phyloP scores from a whole-genome alignment of 768 basidiomycete species.

The Pulveroboletus frians region DNA sequence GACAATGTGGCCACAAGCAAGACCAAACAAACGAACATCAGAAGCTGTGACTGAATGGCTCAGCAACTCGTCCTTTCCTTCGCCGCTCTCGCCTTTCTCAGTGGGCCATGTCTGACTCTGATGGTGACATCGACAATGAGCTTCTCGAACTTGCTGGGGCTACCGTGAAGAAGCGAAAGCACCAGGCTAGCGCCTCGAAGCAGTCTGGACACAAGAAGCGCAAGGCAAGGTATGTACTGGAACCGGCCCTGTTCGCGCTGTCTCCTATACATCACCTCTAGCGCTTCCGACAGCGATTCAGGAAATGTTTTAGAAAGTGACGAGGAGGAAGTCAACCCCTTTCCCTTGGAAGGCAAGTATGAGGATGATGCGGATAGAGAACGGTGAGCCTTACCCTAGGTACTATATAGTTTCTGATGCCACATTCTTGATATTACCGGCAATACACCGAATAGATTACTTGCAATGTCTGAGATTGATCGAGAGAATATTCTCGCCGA shows the following conservation, averaged over 20 bases:
- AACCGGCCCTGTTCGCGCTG: background rate
- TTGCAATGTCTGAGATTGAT: constrained; percentile 79
- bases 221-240: constrained; percentile 58
- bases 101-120: constrained; percentile 44
- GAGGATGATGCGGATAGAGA: constrained; percentile 78
- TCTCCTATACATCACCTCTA: constrained; percentile 14
- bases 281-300: constrained; percentile 41
- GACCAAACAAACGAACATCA: constrained; percentile 13
- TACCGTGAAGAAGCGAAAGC: constrained; percentile 60
- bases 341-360: constrained; percentile 90
- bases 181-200: constrained; percentile 43
- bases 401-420: constrained; percentile 28
- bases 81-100: background rate
- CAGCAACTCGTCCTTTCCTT: background rate
- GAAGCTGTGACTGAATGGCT: background rate
- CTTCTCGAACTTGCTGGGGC: constrained; percentile 78
- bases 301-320: constrained; percentile 61
- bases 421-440: constrained; percentile 4
- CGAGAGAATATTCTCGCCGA: constrained; percentile 82
- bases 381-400: constrained; percentile 50
- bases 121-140: constrained; percentile 58
- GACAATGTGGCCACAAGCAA: constrained; percentile 12
- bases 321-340: constrained; percentile 58
- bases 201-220: constrained; percentile 56
- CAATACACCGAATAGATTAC: constrained; percentile 46